Conservation (phyloP, 352 stramenopile species). For the Globisporangium cederbergense region DNA sequence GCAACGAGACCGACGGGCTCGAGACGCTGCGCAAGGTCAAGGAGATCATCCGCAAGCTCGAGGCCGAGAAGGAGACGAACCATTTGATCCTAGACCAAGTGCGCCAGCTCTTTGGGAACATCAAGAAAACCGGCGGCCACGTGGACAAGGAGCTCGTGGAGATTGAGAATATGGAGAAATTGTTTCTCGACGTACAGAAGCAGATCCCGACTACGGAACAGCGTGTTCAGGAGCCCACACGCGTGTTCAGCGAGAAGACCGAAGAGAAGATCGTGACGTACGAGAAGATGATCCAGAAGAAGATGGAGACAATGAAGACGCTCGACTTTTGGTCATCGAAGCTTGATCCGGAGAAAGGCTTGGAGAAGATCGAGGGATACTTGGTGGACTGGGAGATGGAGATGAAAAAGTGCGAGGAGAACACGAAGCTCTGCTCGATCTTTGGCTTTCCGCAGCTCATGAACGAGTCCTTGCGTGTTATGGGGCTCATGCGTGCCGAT, state of each 20-base stretch:
- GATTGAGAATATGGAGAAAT: constrained; percentile 82
- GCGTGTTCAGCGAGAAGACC: constrained; percentile 90
- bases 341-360: constrained; percentile 69
- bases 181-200: constrained; percentile 76
- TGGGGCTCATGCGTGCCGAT: constrained; percentile 84
- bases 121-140: constrained; percentile 76
- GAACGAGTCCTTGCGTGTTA: constrained; percentile 84
- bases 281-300: constrained; percentile 85
- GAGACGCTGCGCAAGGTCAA: constrained; percentile 82
- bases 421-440: constrained; percentile 88
- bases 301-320: constrained; percentile 76
- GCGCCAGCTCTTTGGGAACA: constrained; percentile 67
- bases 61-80: constrained; percentile 65
- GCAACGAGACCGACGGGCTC: constrained; percentile 71
- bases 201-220: constrained; percentile 77
- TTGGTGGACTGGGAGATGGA: constrained; percentile 86
- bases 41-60: constrained; percentile 80
- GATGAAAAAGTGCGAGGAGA: constrained; percentile 89
- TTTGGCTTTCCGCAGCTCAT: constrained; percentile 95
- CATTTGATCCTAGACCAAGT: constrained; percentile 75
- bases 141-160: constrained; percentile 83
- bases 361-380: constrained; percentile 85
- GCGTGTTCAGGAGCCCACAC: constrained; percentile 68
- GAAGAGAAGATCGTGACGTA: constrained; percentile 93
- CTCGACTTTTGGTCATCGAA: constrained; percentile 84